Percentiles rank a stretch among this genome's conserved stretches.
Evolutionary conservation across 1,284 basidiomycete genomes (phyloP).

Genomic region (Ustilago sp.): DNA sequence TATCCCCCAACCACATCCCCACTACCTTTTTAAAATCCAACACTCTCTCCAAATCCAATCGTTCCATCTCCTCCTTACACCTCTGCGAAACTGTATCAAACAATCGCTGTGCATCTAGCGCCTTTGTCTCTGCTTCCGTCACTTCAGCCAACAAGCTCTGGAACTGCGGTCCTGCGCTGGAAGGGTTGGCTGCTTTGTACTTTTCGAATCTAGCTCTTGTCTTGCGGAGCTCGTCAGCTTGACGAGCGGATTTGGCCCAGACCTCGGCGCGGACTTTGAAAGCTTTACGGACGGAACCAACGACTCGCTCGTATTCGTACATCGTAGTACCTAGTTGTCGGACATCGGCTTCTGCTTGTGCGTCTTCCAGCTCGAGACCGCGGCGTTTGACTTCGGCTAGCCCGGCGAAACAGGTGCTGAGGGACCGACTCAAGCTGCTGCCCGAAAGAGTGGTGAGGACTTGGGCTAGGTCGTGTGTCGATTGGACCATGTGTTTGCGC

Average conservation of each 20-base stretch:
- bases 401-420: slow-evolving; percentile 69
- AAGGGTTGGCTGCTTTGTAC: slow-evolving; percentile 76
- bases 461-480: slow-evolving; percentile 64
- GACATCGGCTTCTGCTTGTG: slow-evolving; percentile 64
- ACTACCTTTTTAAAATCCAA: slow-evolving; percentile 83
- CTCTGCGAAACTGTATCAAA: slow-evolving; percentile 88
- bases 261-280: slow-evolving; percentile 86
- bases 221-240: slow-evolving; percentile 81
- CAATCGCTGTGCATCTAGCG: slow-evolving; percentile 75
- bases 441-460: slow-evolving; percentile 66
- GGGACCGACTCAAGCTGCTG: slow-evolving; percentile 67
- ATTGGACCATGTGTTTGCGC: slow-evolving; percentile 73
- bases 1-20: slow-evolving; percentile 79
- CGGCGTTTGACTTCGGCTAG: slow-evolving; percentile 67
- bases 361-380: slow-evolving; percentile 54
- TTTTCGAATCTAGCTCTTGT: slow-evolving; percentile 83
- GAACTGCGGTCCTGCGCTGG: slow-evolving; percentile 38
- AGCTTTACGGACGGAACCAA: slow-evolving; percentile 87
- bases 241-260: slow-evolving; percentile 71
- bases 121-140: slow-evolving; percentile 51
- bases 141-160: slow-evolving; percentile 45
- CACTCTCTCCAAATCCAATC: slow-evolving; percentile 92
- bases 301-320: slow-evolving; percentile 90
- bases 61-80: slow-evolving; percentile 88
- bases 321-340: slow-evolving; percentile 76